Percentiles rank a stretch among this genome's conserved stretches.
phyloP scores from a whole-genome alignment of 495 filamentous ascomycete genomes.

The Neurospora terricola region DNA sequence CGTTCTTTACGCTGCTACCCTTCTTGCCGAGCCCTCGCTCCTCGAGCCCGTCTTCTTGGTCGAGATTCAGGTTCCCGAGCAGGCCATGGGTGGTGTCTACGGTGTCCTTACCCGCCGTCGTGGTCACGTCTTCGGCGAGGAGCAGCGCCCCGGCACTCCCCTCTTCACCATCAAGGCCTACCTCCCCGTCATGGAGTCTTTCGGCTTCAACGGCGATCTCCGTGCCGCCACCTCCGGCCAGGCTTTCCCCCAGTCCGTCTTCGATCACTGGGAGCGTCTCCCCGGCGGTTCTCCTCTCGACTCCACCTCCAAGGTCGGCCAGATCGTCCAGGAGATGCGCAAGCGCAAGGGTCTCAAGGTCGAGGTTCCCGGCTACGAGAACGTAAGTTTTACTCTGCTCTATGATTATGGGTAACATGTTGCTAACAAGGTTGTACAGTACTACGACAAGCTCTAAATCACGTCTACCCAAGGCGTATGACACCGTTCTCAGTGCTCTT shows the following conservation, averaged over 20 bases:
- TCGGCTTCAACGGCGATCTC: conserved; percentile 98
- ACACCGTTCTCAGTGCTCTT: conserved; percentile 29
- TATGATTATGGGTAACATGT: neutral
- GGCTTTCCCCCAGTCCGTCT: conserved; percentile 97
- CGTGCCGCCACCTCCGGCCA: conserved; percentile 87
- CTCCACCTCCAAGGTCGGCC: conserved; percentile 70
- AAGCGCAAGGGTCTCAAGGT: conserved; percentile 99
- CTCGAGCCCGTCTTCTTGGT: conserved; percentile 97
- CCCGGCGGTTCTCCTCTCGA: conserved; percentile 93
- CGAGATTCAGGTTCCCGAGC: conserved; percentile 98
- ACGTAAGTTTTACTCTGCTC: conserved; percentile 56
- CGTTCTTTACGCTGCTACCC: conserved; percentile 85
- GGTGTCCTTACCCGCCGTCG: conserved; percentile 95
- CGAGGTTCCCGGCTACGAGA: conserved; percentile 77
- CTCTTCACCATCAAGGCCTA: conserved; percentile 99
- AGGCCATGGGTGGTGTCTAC: conserved; percentile 99
- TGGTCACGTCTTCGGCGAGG: conserved; percentile 98
- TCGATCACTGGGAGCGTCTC: conserved; percentile 95
- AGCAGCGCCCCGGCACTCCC: conserved; percentile 96
- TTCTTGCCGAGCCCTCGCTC: conserved; percentile 83
- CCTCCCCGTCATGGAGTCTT: conserved; percentile 98
- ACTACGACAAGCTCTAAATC: conserved; percentile 97
- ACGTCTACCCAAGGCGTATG: conserved; percentile 25
- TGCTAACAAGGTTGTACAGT: conserved; percentile 56
- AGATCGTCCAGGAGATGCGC: conserved; percentile 78